Evolutionary conservation across 495 filamentous ascomycete genomes (phyloP), one percentile per base, ranked within the genome.

Genomic region (Lophiotrema nucula): DNA sequence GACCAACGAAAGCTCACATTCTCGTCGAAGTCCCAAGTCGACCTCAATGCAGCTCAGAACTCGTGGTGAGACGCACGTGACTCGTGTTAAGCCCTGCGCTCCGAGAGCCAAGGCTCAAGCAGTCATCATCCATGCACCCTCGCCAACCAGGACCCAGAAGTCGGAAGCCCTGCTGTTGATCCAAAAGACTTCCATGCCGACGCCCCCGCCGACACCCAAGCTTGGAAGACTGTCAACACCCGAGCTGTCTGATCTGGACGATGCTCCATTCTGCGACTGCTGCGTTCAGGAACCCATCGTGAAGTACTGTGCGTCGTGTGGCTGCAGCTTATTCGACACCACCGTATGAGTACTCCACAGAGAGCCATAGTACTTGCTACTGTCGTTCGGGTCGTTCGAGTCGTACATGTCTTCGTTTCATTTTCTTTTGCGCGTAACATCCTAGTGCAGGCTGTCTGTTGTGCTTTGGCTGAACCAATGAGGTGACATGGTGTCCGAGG

Each of bases 161-260:
- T 15, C 28, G 2, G n/a, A 19, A 15, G n/a, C n/a, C n/a, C 10
- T 11, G 10, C 12, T 12, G 22, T 26, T 18, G 5, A 22, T 19
- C 26, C 19, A 31, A 11, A 33, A 0, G 10, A 28, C 42, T 24
- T 23, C 22, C 11, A n/a, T 50, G n/a, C 56, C 35, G 6, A 58
- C 55, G 25, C 67, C 64, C 26, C 67, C 67, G 11, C 55, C 67
- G 13, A 69, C 67, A 19, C 64, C 67, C 13, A 56, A 51, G 16
- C 25, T 58, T 12, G 47, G 49, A 43, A 28, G 67, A 27, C 45
- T 69, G 24, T 48, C 67, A 25, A 69, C 67, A 19, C 67, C 67
- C 50, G 67, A 69, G 6, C 47, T 69, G 28, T 35, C 51, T 8
- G 52, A 61, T 24, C 24, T 62, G 18, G 64, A 46, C 22, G 39